Percentiles rank a stretch among this genome's conserved stretches.
Evolutionary conservation across 306 rosid genomes (phyloP).

Genomic region (Malus asiatica): DNA sequence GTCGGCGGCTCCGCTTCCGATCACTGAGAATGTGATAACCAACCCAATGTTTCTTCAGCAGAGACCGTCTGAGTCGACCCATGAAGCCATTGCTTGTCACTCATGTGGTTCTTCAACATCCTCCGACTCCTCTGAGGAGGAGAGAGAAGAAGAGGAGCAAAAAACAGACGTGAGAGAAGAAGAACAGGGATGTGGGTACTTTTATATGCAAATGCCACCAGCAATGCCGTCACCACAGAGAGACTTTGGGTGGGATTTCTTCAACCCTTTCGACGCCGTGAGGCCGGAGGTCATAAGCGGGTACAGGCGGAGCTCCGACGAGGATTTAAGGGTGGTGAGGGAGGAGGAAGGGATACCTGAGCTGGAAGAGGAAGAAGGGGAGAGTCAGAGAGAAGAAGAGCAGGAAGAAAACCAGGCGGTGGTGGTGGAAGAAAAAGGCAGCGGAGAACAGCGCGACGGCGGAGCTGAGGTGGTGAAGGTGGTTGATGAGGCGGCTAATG

Average conservation of each 20-base stretch:
- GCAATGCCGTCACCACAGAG: conserved; percentile 72
- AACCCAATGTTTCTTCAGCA: conserved; percentile 93
- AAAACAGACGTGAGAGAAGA: conserved; percentile 26
- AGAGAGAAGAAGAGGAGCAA: conserved; percentile 43
- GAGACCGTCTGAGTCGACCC: conserved; percentile 53
- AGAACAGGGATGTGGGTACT: conserved; percentile 48
- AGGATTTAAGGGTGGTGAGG: conserved; percentile 79
- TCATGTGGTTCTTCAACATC: conserved; percentile 49
- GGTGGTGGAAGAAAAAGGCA: conserved; percentile 38
- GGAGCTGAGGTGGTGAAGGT: conserved; percentile 40
- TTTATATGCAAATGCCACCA: conserved; percentile 78
- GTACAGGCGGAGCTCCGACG: conserved; percentile 54
- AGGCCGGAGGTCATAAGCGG: conserved; percentile 57
- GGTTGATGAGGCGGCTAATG: conserved; percentile 38
- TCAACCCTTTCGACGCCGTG: conserved; percentile 70
- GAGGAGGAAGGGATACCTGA: conserved; percentile 98
- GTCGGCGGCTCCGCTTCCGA: conserved; percentile 34
- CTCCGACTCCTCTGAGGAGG: conserved; percentile 62
- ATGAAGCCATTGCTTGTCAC: conserved; percentile 51
- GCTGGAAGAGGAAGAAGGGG: conserved; percentile 74
- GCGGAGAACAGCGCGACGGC: conserved; percentile 23
- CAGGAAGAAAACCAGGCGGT: conserved; percentile 35
- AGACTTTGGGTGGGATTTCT: conserved; percentile 93
- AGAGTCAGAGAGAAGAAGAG: conserved; percentile 18
- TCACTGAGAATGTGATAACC: conserved; percentile 46